Evolutionary conservation across 2,329 filamentous ascomycete genomes (phyloP).

Genomic region (Fusarium sarcochroum): DNA sequence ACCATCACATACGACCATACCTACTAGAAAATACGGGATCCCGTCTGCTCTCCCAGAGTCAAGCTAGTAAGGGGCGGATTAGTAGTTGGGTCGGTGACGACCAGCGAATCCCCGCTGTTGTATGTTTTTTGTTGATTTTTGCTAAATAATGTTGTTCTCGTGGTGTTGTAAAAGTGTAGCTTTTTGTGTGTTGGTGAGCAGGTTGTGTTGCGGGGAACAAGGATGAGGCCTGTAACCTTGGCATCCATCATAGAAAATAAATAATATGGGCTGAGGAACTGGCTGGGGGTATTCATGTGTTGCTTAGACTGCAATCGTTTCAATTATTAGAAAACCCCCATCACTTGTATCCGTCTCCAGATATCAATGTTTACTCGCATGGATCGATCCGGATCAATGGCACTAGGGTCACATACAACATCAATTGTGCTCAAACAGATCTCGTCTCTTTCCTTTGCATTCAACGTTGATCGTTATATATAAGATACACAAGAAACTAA

Average conservation of each 20-base stretch:
- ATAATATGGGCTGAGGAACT: too few species aligned
- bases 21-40: constrained; percentile 11
- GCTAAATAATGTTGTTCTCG: not conserved
- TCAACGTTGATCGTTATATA: constrained; percentile 9
- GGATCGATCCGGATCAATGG: not conserved
- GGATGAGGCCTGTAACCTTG: not conserved
- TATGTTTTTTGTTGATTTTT: constrained; percentile 5
- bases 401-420: not conserved
- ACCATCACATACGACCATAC: constrained; percentile 19
- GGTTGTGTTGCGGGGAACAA: not conserved
- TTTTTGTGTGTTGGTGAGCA: not conserved
- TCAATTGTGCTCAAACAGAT: not conserved
- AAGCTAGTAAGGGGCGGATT: constrained; percentile 16
- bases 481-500: constrained; percentile 5
- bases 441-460: constrained; percentile 1
- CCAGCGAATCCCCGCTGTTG: constrained; percentile 10
- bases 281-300: not conserved
- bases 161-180: not conserved
- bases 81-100: constrained; percentile 11
- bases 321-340: not conserved
- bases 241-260: not conserved
- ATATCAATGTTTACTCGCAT: not conserved
- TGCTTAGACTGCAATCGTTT: not conserved
- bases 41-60: constrained; percentile 11
- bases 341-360: not conserved